phyloP scores from a whole-genome alignment of 441 rosid species.

The Brassica hybrid region DNA sequence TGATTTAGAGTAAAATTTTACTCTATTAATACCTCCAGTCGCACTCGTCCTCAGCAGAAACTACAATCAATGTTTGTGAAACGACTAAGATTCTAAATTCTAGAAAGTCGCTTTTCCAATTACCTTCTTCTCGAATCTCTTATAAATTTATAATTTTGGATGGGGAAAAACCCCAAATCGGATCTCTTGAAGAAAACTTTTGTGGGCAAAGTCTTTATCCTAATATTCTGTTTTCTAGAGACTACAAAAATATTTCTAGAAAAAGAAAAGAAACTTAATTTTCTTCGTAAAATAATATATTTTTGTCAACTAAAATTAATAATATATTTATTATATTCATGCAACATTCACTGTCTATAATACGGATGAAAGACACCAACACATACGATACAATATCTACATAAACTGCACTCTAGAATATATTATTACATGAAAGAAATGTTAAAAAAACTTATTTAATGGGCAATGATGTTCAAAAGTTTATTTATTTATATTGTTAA shows the following conservation, averaged over 20 bases:
- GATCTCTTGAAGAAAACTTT: constrained; percentile 17
- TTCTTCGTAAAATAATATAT: neutral
- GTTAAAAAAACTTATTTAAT: neutral
- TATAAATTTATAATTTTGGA: neutral
- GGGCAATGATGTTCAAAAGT: neutral
- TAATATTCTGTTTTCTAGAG: neutral
- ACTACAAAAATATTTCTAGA: constrained; percentile 6
- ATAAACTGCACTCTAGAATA: neutral
- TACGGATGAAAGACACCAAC: neutral
- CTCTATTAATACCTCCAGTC: neutral
- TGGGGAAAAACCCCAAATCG: neutral
- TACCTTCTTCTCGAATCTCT: constrained; percentile 6
- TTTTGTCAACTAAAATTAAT: neutral
- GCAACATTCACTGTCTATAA: neutral
- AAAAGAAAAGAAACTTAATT: neutral
- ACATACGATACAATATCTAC: neutral
- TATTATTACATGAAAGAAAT: neutral
- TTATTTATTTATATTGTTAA: neutral
- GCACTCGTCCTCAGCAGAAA: constrained; percentile 26
- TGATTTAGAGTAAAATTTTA: no score
- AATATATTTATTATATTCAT: neutral
- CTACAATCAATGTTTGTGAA: constrained; percentile 18
- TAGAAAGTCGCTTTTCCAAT: constrained; percentile 22
- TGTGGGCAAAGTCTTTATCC: constrained; percentile 8
- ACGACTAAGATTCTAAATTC: constrained; percentile 21